These are phyloP conservation scores for Rosa persica DNA, from an alignment of 306 rosid genomes.

Conservation along the genomic window DNA sequence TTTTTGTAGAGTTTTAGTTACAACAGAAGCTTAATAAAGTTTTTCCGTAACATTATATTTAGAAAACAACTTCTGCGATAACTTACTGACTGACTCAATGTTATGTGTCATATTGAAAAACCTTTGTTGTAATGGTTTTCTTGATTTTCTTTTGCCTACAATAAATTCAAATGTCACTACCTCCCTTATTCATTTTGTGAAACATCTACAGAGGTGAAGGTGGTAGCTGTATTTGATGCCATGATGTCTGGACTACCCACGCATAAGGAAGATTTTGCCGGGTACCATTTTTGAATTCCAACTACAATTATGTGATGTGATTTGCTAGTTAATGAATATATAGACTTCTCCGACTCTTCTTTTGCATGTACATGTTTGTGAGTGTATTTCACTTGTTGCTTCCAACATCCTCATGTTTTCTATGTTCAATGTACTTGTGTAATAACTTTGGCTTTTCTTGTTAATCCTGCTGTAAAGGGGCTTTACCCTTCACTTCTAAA, in stretches of 20 bases:
- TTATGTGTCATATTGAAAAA: not conserved
- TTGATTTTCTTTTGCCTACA: conserved; percentile 5
- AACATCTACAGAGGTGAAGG: conserved; percentile 72
- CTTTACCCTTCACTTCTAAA: not conserved
- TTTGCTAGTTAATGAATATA: conserved; percentile 1
- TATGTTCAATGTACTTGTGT: not conserved
- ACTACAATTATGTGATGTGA: conserved; percentile 11
- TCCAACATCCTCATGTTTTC: not conserved
- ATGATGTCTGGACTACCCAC: conserved; percentile 89
- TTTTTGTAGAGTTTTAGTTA: not conserved
- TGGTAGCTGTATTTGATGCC: conserved; percentile 90
- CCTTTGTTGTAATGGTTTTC: conserved; percentile 5
- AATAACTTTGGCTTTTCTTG: not conserved
- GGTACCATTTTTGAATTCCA: conserved; percentile 51
- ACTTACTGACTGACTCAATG: not conserved
- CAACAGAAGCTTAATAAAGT: not conserved
- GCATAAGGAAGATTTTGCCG: conserved; percentile 66
- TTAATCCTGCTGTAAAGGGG: not conserved
- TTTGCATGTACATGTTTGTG: conserved; percentile 5
- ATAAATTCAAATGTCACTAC: not conserved
- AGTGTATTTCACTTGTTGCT: not conserved
- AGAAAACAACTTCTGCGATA: not conserved
- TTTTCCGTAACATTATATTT: not conserved
- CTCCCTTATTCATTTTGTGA: conserved; percentile 17
- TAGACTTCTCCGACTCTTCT: not conserved